These are phyloP conservation scores for Bryopsis sp. DNA, from an alignment of 139 green algal species.

Conservation along the genomic window DNA sequence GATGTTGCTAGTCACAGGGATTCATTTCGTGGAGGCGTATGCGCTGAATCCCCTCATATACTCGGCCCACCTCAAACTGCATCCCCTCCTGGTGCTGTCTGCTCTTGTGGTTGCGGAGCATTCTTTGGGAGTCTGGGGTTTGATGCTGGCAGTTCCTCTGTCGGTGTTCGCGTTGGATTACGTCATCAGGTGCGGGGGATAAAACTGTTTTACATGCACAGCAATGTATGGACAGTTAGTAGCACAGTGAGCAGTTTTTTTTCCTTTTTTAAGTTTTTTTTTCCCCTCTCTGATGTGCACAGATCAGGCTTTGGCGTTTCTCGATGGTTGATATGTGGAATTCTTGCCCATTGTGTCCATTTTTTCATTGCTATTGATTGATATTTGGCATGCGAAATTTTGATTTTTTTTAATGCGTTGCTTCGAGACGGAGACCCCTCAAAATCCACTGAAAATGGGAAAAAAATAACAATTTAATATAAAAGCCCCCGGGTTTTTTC, in stretches of 20 bases:
- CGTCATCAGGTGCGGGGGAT: constrained; percentile 34
- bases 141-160: constrained; percentile 83
- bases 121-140: constrained; percentile 82
- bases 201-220: constrained; percentile 13
- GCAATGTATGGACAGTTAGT: background rate
- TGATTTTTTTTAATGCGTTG: too few species aligned
- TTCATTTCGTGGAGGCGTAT: constrained; percentile 77
- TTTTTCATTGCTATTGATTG: too few species aligned
- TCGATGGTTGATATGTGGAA: too few species aligned
- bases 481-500: too few species aligned
- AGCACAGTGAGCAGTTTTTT: background rate
- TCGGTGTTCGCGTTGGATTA: constrained; percentile 91
- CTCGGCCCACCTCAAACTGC: constrained; percentile 83
- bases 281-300: too few species aligned
- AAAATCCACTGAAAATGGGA: too few species aligned
- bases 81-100: constrained; percentile 78
- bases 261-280: too few species aligned
- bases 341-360: too few species aligned
- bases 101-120: constrained; percentile 69
- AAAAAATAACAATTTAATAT: too few species aligned
- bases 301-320: too few species aligned
- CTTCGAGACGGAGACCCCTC: too few species aligned
- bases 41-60: constrained; percentile 80
- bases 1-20: constrained; percentile 22
- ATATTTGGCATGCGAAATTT: too few species aligned